phyloP scores from a whole-genome alignment of 2,329 filamentous ascomycete genomes.

The Metarhizium guizhouense region DNA sequence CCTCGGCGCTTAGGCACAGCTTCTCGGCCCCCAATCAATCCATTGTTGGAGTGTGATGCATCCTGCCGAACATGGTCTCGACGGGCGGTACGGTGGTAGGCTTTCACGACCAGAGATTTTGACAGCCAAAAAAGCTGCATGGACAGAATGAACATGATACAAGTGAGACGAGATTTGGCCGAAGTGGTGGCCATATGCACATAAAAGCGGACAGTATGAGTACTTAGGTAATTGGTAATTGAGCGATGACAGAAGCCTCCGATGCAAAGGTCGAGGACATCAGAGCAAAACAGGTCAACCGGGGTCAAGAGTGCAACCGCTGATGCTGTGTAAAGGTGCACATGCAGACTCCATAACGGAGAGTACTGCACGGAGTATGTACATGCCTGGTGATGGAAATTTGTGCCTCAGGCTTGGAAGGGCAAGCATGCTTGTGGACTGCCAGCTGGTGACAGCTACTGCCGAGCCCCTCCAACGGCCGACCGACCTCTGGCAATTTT shows the following conservation, averaged over 20 bases:
- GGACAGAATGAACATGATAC: not conserved
- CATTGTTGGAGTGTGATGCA: not conserved
- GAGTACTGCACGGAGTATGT: no score
- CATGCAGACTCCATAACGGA: no score
- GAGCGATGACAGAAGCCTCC: no score
- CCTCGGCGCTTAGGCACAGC: slow-evolving; percentile 16
- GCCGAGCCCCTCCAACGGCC: slow-evolving; percentile 2
- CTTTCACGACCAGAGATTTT: not conserved
- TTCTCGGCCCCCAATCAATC: slow-evolving; percentile 10
- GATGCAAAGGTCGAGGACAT: no score
- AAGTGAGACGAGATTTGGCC: not conserved
- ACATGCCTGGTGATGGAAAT: no score
- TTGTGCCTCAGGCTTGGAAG: slow-evolving; percentile 2
- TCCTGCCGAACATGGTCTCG: not conserved
- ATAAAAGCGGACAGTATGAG: not conserved
- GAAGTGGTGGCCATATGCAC: not conserved
- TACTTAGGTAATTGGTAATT: no score
- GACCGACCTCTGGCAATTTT: slow-evolving; percentile 12
- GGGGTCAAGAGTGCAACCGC: no score
- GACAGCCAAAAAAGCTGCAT: not conserved
- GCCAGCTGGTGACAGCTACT: slow-evolving; percentile 1
- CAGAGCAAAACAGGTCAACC: no score
- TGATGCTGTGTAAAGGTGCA: no score
- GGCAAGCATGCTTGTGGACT: not conserved
- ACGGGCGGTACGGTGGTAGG: not conserved